Conservation (phyloP, 176 grass and related monocot genomes). For the Oryza glumipatula region DNA sequence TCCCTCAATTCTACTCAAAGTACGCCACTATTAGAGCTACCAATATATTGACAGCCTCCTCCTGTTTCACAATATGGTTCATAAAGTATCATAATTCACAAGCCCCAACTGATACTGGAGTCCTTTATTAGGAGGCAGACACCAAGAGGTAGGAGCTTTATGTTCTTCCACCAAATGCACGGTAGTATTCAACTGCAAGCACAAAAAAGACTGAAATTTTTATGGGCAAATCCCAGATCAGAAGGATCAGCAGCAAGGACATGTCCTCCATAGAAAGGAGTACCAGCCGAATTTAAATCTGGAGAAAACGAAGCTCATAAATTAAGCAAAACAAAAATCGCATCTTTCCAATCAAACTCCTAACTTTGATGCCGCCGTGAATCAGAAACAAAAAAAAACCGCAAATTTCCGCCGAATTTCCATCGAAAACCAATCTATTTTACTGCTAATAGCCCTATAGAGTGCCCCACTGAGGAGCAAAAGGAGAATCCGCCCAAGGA, state of each 20-base stretch:
- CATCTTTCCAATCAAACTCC: neutral
- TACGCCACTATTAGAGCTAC: neutral
- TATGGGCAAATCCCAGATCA: neutral
- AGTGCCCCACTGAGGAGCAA: too few species aligned
- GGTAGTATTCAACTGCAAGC: constrained; percentile 17
- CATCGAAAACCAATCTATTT: neutral
- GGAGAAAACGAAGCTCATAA: neutral
- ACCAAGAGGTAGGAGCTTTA: neutral
- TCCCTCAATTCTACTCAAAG: neutral
- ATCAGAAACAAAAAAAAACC: neutral
- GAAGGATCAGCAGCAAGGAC: neutral
- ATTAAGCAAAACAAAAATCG: neutral
- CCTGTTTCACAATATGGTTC: neutral
- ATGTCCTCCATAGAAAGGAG: neutral
- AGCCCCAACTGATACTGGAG: neutral
- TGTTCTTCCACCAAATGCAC: constrained; percentile 11
- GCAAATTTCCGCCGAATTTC: neutral
- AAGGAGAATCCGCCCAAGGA: too few species aligned
- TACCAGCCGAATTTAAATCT: neutral
- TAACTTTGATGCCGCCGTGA: neutral
- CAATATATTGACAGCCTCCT: neutral
- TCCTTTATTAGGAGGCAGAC: constrained; percentile 2
- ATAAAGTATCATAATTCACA: constrained; percentile 23
- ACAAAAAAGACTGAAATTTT: neutral
- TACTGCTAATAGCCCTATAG: neutral